Base-by-base conservation (phyloP, 2,329 filamentous ascomycete genomes). In the Fusarium illudens region DNA sequence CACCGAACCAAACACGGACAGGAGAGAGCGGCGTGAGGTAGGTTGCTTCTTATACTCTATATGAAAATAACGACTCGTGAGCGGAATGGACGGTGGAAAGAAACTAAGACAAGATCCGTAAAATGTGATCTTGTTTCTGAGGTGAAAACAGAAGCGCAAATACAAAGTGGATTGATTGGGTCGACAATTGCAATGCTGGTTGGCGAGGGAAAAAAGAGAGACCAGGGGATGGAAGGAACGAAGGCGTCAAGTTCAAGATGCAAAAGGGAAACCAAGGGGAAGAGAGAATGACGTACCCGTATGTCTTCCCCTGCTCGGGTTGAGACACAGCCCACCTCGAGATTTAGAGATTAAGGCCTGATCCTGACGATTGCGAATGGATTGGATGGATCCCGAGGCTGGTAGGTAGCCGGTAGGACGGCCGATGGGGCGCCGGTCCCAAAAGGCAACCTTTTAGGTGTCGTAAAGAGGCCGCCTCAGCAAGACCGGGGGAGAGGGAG, bases 291-390 rank as follows among this genome's bases (percentile, higher is more conserved):
- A 67, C 49, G 62, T 55, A 67, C 62, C 33, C 49, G 27, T 53
- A 42, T 60, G 50, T 36, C 42, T 57, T 52, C 44, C 49, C 50
- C 58, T 59, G 60, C 34, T 65, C 55, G 39, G 34, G 46, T 57
- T 12, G 55, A 68, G 55, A 62, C 65, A 68, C 61, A 68, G 65
- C 65, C 61, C 61, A 39, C 53, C 48, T 58, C 25, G 36, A 68
- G 52, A 57, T 68, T 68, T 62, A 59, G 32, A 62, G 53, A 62
- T 62, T 62, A 66, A 66, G 53, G 59, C 44, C 39, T 44, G 39
- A 44, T 17, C 39, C 39, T 27, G 22, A 44, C 39, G 39, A 44
- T 44, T 20, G 39, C 15, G 22, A n/a, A 10, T 44, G 39, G 39
- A 17, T 44, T 27, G 22, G 39, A 42, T 25, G 13, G 37, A n/a